Conservation (phyloP, 345 rosid species). For the Eucalyptus albens region DNA sequence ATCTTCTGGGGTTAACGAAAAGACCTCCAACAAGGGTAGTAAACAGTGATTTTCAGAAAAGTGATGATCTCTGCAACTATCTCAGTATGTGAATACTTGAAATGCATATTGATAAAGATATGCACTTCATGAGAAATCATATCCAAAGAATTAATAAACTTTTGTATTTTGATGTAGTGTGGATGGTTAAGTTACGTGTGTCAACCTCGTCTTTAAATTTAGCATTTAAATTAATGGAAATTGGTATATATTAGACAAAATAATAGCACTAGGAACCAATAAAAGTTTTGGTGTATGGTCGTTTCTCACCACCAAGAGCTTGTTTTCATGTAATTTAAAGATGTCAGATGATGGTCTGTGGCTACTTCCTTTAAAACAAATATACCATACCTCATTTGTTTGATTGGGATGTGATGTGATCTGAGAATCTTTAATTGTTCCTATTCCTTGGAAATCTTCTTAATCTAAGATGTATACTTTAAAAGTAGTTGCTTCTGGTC, state of each 20-base stretch:
- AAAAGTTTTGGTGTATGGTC: neutral
- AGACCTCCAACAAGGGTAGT: neutral
- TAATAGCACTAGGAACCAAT: neutral
- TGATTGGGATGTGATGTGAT: neutral
- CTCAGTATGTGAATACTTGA: neutral
- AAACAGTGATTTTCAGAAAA: neutral
- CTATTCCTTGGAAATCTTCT: neutral
- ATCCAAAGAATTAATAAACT: neutral
- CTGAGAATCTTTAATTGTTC: neutral
- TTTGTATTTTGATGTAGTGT: neutral
- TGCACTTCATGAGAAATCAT: neutral
- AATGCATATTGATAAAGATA: neutral
- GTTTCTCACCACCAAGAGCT: neutral
- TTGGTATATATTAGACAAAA: neutral
- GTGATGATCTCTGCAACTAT: neutral
- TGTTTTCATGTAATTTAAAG: neutral
- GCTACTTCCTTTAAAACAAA: neutral
- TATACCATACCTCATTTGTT: neutral
- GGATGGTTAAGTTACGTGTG: neutral
- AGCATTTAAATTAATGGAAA: neutral
- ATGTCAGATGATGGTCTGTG: neutral
- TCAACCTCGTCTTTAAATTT: neutral
- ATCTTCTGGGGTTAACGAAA: neutral
- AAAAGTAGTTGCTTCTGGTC: neutral
- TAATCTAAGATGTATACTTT: neutral